These are phyloP conservation scores for Colletotrichum endophyticum DNA, from an alignment of 2,329 filamentous ascomycete genomes.

Conservation along the genomic window DNA sequence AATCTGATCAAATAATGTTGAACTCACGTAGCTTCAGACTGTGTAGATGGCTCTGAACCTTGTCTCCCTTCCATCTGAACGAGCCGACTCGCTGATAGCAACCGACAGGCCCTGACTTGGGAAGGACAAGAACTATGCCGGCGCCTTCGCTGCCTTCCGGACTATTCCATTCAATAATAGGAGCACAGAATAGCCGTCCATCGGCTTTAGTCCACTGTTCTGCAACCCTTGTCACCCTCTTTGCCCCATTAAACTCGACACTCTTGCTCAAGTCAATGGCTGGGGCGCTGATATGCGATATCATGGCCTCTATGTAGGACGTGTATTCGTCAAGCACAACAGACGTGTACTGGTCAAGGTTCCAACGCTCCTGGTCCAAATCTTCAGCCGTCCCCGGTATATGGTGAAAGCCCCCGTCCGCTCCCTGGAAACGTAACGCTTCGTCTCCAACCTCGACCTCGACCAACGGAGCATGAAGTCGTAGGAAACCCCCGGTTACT, in stretches of 20 bases:
- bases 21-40: neutral
- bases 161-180: neutral
- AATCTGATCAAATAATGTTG: fast-evolving
- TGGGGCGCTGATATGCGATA: neutral
- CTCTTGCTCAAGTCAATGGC: neutral
- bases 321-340: neutral
- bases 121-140: neutral
- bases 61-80: neutral
- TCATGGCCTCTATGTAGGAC: neutral
- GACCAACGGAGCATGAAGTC: neutral
- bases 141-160: neutral
- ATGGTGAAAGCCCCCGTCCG: neutral
- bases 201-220: neutral
- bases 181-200: neutral
- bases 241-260: neutral
- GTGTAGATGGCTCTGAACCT: neutral
- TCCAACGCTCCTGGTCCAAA: neutral
- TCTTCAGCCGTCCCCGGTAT: neutral
- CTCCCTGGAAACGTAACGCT: neutral
- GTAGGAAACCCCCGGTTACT: neutral
- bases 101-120: neutral
- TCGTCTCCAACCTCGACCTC: neutral
- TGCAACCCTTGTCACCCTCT: neutral
- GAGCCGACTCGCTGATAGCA: neutral
- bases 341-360: neutral